Evolutionary conservation across 2,329 filamentous ascomycete genomes (phyloP).

Genomic region (Calycina marina): DNA sequence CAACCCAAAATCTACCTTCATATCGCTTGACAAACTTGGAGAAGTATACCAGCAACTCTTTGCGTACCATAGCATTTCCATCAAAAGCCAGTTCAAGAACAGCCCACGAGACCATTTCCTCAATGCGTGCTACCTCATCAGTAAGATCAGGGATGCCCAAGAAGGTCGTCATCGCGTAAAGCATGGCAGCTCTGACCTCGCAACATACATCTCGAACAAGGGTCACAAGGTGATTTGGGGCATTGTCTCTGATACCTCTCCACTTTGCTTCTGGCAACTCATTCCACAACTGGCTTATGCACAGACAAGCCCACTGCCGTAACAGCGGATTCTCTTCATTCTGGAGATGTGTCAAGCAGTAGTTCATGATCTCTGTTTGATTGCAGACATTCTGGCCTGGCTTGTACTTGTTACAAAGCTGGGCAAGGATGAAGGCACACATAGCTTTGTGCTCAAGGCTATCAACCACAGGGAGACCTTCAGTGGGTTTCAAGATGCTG

Average conservation of each 20-base stretch:
- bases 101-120: constrained; percentile 80
- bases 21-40: constrained; percentile 85
- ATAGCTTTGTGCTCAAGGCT: constrained; percentile 93
- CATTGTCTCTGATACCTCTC: constrained; percentile 80
- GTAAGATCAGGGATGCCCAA: constrained; percentile 86
- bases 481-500: constrained; percentile 72
- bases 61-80: constrained; percentile 85
- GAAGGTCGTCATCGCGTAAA: constrained; percentile 88
- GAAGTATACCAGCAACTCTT: constrained; percentile 85
- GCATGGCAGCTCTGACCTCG: constrained; percentile 84
- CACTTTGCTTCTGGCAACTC: constrained; percentile 89
- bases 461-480: constrained; percentile 73
- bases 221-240: constrained; percentile 61
- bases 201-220: constrained; percentile 75
- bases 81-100: constrained; percentile 86
- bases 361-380: constrained; percentile 77
- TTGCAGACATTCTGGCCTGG: constrained; percentile 87
- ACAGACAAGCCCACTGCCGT: constrained; percentile 90
- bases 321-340: constrained; percentile 81
- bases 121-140: constrained; percentile 77
- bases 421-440: constrained; percentile 95
- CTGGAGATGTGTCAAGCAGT: constrained; percentile 68
- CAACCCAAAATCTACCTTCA: constrained; percentile 81
- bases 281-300: constrained; percentile 87
- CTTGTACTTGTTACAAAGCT: constrained; percentile 91